Conservation (phyloP, 257 asterid species). For the Gentiana macrophylla region DNA sequence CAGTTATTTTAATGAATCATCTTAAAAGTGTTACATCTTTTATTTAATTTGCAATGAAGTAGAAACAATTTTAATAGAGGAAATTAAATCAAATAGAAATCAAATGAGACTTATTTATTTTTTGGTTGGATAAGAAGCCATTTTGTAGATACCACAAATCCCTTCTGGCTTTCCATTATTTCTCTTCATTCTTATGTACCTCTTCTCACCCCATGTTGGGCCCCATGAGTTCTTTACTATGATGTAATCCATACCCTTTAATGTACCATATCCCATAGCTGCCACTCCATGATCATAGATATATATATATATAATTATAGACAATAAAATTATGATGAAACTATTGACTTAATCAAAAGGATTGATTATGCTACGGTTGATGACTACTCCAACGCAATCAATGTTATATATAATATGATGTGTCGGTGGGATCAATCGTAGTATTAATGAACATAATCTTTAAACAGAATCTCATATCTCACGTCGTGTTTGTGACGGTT, state of each 20-base stretch:
- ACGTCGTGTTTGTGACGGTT: too few species aligned
- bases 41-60: too few species aligned
- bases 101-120: constrained; percentile 13
- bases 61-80: too few species aligned
- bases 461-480: too few species aligned
- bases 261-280: constrained; percentile 17
- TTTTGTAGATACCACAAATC: constrained; percentile 44
- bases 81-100: too few species aligned
- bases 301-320: background rate
- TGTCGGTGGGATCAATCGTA: too few species aligned
- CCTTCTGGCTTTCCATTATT: constrained; percentile 45
- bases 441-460: too few species aligned
- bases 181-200: constrained; percentile 57
- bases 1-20: too few species aligned
- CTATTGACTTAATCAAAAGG: background rate
- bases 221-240: constrained; percentile 73
- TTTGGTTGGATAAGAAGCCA: constrained; percentile 57
- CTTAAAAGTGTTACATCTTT: too few species aligned
- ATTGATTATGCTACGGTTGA: background rate
- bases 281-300: constrained; percentile 16
- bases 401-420: too few species aligned
- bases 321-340: too few species aligned
- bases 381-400: too few species aligned
- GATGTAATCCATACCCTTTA: constrained; percentile 19
- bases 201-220: constrained; percentile 55